These are phyloP conservation scores for Blastomyces parvus DNA, from an alignment of 2,329 filamentous ascomycete genomes.

Conservation along the genomic window DNA sequence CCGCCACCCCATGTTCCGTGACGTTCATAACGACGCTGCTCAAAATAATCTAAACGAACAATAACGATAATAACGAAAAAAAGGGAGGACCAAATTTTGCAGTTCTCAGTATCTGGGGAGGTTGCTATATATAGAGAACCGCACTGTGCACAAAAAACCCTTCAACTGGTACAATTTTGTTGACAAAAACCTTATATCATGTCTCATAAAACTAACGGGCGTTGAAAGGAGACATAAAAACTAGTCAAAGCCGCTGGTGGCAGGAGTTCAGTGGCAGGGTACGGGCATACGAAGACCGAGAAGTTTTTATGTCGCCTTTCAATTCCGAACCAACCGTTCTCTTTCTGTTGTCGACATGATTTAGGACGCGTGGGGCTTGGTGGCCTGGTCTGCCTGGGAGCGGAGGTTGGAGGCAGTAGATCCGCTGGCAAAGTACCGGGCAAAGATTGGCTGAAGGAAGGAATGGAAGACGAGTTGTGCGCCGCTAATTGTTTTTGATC, in stretches of 20 bases:
- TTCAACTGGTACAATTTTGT: neutral
- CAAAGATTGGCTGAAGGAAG: constrained; percentile 81
- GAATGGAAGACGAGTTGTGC: constrained; percentile 96
- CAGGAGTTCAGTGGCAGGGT: neutral
- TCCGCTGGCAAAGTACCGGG: constrained; percentile 74
- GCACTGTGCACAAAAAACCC: neutral
- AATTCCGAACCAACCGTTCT: neutral
- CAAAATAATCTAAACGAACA: constrained; percentile 1
- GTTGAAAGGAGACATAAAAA: constrained; percentile 7
- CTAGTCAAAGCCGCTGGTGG: neutral
- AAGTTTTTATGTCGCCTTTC: neutral
- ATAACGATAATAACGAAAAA: neutral
- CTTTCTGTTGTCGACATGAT: constrained; percentile 5
- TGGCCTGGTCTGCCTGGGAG: constrained; percentile 69
- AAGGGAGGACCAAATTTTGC: neutral
- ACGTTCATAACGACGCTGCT: neutral
- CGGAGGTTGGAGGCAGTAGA: constrained; percentile 80
- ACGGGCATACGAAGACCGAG: neutral
- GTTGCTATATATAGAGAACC: constrained; percentile 1
- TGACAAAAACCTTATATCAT: constrained; percentile 7
- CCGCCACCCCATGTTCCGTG: neutral
- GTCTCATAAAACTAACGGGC: constrained; percentile 6
- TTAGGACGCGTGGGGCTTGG: constrained; percentile 54
- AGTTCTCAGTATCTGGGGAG: neutral
- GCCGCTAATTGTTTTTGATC: constrained; percentile 51